Evolutionary conservation across 1,284 basidiomycete species (phyloP), one percentile per base, ranked within the genome.

Genomic region (Cryptococcus amylolentus): DNA sequence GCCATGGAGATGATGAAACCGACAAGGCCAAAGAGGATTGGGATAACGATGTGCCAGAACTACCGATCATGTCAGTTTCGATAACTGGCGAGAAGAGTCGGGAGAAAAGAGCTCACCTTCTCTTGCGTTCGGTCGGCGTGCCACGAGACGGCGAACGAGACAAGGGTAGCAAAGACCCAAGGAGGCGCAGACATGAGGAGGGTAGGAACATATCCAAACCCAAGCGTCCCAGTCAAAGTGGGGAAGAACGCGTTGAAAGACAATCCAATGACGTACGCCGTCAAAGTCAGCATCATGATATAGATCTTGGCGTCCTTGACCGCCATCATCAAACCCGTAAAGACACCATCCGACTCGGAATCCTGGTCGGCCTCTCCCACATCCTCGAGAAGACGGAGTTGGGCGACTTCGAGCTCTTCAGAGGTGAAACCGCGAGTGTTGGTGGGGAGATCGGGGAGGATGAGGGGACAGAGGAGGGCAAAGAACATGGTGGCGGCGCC

Each of bases 221-320:
- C 86, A 18, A 88, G 81, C 0, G 86, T 88, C 6, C 78, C 75
- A 0, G 86, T 84, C 49, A 88, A 76, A 0, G 85, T 88, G 44
- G 61, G 58, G 48, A 88, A 89, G 79, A 87, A 89, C 62, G 85
- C 84, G 52, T 86, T 83, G 70, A 87, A 88, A 46, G 84, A 86
- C 28, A 87, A 75, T 0, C 86, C 86, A 12, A 88, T 62, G 40
- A 74, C 73, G 49, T 61, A 70, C 61, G 81, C 80, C 20, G 79
- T 79, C 52, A 86, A 69, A 1, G 83, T 80, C 12, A 86, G 41
- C 46, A 84, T 78, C 61, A 89, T 84, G 20, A 88, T 69, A 26
- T 72, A 75, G 1, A 87, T 83, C 67, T 86, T 84, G 20, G 80
- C 79, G 64, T 89, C 87, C 55, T 80, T 82, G 54, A 87, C 59